A percentile compares a stretch with the other conserved stretches of the same genome.
These are phyloP conservation scores for Leccinum pachyderme DNA, from an alignment of 1,284 basidiomycete genomes.

Conservation along the genomic window DNA sequence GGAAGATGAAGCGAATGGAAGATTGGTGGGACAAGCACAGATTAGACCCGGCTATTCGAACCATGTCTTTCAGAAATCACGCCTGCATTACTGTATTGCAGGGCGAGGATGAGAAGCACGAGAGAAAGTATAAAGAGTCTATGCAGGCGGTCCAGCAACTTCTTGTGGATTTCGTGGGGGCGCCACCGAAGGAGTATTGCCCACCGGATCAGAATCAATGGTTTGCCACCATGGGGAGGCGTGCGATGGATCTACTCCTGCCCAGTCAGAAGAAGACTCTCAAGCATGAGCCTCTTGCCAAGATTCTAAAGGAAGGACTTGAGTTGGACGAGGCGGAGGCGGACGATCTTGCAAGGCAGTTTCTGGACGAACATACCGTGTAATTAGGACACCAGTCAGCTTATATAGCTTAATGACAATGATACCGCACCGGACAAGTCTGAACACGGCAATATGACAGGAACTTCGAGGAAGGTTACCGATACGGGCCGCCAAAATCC, in stretches of 20 bases:
- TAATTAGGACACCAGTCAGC: constrained; percentile 2
- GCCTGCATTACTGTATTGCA: constrained; percentile 30
- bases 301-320: constrained; percentile 12
- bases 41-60: constrained; percentile 9
- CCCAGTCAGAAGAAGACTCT: constrained; percentile 8
- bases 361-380: constrained; percentile 17
- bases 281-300: constrained; percentile 14
- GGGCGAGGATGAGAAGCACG: constrained; percentile 17
- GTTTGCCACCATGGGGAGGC: constrained; percentile 19
- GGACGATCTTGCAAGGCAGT: constrained; percentile 1
- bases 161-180: constrained; percentile 14
- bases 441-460: neutral
- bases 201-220: constrained; percentile 12
- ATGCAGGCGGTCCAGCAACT: constrained; percentile 7
- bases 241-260: constrained; percentile 16
- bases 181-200: constrained; percentile 1
- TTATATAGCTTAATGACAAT: neutral
- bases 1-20: constrained; percentile 27
- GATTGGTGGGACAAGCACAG: constrained; percentile 30
- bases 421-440: neutral
- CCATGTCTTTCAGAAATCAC: constrained; percentile 13
- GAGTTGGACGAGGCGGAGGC: constrained; percentile 12
- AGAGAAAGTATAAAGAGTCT: constrained; percentile 16
- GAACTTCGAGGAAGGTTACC: neutral
- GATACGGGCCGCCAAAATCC: constrained; percentile 5